These are phyloP conservation scores for Cerrena zonata DNA, from an alignment of 1,284 basidiomycete species.

Conservation along the genomic window DNA sequence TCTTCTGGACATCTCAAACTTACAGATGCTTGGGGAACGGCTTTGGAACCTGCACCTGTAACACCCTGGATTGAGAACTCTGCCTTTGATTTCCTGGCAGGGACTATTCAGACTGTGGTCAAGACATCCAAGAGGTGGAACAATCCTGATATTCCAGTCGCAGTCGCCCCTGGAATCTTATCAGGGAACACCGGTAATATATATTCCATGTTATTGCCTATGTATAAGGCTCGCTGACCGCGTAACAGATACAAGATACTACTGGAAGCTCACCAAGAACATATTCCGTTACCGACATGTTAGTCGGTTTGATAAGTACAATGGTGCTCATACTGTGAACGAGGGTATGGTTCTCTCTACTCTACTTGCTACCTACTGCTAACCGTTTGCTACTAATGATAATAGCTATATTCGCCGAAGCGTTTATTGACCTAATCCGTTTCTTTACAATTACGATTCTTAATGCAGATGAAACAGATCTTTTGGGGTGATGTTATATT, in stretches of 20 bases:
- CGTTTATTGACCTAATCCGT: constrained; percentile 39
- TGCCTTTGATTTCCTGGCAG: constrained; percentile 4
- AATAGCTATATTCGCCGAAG: constrained; percentile 33
- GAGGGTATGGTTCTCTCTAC: constrained; percentile 26
- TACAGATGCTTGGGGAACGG: constrained; percentile 36
- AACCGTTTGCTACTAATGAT: not conserved
- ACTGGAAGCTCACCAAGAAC: constrained; percentile 44
- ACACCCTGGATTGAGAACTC: constrained; percentile 38
- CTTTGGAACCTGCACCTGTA: constrained; percentile 49
- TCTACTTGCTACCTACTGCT: not conserved
- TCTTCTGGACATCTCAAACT: constrained; percentile 27
- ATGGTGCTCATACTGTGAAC: constrained; percentile 53
- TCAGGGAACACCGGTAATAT: constrained; percentile 32
- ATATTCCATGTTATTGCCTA: constrained; percentile 5
- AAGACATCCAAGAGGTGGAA: constrained; percentile 3
- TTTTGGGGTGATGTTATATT: no score
- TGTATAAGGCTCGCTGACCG: not conserved
- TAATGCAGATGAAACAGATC: constrained; percentile 39
- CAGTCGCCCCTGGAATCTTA: constrained; percentile 4
- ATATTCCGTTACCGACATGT: constrained; percentile 46
- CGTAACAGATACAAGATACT: constrained; percentile 38
- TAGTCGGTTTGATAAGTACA: constrained; percentile 22
- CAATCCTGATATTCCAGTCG: not conserved
- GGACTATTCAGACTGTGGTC: constrained; percentile 3
- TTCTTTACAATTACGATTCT: constrained; percentile 44